Evolutionary conservation across 108 stramenopile genomes (phyloP), one percentile per base, ranked within the genome.

Genomic region (Fistulifera solaris): DNA sequence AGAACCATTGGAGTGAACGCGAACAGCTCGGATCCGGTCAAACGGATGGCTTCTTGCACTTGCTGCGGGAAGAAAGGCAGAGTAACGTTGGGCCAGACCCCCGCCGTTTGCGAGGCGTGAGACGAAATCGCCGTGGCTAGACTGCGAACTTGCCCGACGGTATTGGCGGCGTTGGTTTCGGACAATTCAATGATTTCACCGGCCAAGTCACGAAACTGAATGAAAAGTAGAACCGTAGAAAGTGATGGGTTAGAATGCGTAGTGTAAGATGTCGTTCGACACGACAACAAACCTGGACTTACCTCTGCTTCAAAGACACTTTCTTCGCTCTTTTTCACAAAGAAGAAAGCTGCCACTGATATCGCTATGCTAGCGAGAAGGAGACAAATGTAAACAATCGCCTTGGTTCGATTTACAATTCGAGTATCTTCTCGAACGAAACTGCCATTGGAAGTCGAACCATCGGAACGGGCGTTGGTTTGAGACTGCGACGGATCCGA

Each of bases 11-110:
- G 50, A 17, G 50, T 16, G 50, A 26, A 51, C 5, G 15, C 22
- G 5, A 51, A 22, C 5, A 51, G 50, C 5, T 16, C 22, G 15
- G 50, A 51, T 4, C 25, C 25, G 6, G 50, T 22, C 22, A 51
- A 23, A 4, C 5, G 7, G 4, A 17, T 6, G 4, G 44, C 44
- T 3, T 45, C 44, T 19, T 45, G 7, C 44, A 21, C 44, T 17
- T 11, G 44, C 21, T 5, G 11, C 6, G 4, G 3, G 48, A 80
- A 80, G 42, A 71, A 27, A 1, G 75, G 72, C 25, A 80, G 59
- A 23, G 75, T 80, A 38, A 62, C 66, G 58, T 77, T 77, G 10
- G 79, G 79, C 75, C 75, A 80, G 11, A 39, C 1, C 10, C 44
- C 28, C 15, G 24, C 49, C 3, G 54, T 49, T 11, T 48, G 54